Percentiles rank a stretch among this genome's conserved stretches.
phyloP scores from a whole-genome alignment of 2,329 filamentous ascomycete species.

The Xenoacremonium recifei region DNA sequence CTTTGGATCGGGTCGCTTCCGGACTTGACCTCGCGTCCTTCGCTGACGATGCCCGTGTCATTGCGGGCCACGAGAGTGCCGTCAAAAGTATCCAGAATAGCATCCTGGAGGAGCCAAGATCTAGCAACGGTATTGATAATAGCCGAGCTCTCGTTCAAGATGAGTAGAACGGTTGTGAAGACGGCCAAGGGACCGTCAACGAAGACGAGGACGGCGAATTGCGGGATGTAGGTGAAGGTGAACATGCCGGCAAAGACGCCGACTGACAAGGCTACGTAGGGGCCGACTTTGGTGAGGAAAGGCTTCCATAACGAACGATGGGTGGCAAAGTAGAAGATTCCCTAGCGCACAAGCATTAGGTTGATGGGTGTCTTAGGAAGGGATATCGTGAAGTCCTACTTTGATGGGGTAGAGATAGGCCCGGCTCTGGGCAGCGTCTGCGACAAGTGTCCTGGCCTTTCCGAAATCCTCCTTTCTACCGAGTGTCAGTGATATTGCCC shows the following conservation, averaged over 20 bases:
- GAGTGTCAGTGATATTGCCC: no score
- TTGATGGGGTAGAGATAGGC: slow-evolving; percentile 86
- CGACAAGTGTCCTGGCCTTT: slow-evolving; percentile 61
- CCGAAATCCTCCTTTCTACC: slow-evolving; percentile 70
- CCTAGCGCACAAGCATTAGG: slow-evolving; percentile 38
- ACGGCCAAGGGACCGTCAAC: slow-evolving; percentile 81
- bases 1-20: slow-evolving; percentile 56
- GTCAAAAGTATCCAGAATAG: slow-evolving; percentile 86
- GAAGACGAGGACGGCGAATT: slow-evolving; percentile 77
- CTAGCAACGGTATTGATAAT: slow-evolving; percentile 58
- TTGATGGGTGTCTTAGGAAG: neutral
- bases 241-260: slow-evolving; percentile 81
- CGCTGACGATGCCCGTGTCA: slow-evolving; percentile 61
- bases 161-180: slow-evolving; percentile 68
- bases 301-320: slow-evolving; percentile 59
- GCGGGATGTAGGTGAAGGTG: slow-evolving; percentile 80
- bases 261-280: slow-evolving; percentile 68
- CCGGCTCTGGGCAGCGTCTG: slow-evolving; percentile 70
- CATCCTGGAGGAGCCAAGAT: slow-evolving; percentile 76
- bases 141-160: slow-evolving; percentile 61
- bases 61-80: slow-evolving; percentile 59
- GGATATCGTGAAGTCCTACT: slow-evolving; percentile 38
- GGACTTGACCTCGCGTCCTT: slow-evolving; percentile 70
- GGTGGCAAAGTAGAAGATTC: slow-evolving; percentile 57
- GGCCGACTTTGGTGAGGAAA: slow-evolving; percentile 52